Evolutionary conservation across 2,329 filamentous ascomycete genomes (phyloP).

Genomic region (Colletotrichum navitas): DNA sequence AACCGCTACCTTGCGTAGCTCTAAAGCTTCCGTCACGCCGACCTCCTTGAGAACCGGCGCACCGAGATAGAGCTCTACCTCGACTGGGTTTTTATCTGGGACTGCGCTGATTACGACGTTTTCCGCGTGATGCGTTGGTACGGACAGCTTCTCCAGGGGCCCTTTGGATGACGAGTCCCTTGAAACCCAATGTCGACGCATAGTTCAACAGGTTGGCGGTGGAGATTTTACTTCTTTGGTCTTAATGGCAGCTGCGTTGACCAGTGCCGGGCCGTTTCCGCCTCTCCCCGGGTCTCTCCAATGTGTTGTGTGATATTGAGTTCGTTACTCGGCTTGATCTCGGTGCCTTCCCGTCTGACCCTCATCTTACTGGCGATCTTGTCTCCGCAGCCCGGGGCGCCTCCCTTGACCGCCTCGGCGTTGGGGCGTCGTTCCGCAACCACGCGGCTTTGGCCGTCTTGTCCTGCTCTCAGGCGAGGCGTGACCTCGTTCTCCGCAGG

Average conservation of each 20-base stretch:
- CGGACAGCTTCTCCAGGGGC: not conserved
- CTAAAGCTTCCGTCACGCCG: not conserved
- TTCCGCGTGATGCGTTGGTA: not conserved
- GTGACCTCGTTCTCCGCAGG: not conserved
- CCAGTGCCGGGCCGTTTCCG: too few species aligned
- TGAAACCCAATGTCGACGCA: not conserved
- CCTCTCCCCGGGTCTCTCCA: not conserved
- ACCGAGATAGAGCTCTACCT: constrained; percentile 10
- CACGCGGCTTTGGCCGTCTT: not conserved
- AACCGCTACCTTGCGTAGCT: constrained; percentile 14
- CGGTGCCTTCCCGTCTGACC: not conserved
- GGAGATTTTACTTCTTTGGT: not conserved
- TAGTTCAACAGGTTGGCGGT: constrained; percentile 3
- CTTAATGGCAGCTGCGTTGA: not conserved
- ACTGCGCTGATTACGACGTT: not conserved
- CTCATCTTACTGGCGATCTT: not conserved
- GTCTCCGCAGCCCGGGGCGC: not conserved
- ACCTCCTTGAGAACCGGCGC: not conserved
- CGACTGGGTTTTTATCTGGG: not conserved
- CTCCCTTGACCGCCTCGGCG: not conserved
- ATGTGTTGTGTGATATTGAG: not conserved
- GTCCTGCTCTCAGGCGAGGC: not conserved
- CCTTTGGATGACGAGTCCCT: not conserved
- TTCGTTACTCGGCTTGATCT: not conserved
- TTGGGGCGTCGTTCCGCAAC: not conserved